Evolutionary conservation across 345 rosid genomes (phyloP), one percentile per base, ranked within the genome.

Genomic region (Punica granatum): DNA sequence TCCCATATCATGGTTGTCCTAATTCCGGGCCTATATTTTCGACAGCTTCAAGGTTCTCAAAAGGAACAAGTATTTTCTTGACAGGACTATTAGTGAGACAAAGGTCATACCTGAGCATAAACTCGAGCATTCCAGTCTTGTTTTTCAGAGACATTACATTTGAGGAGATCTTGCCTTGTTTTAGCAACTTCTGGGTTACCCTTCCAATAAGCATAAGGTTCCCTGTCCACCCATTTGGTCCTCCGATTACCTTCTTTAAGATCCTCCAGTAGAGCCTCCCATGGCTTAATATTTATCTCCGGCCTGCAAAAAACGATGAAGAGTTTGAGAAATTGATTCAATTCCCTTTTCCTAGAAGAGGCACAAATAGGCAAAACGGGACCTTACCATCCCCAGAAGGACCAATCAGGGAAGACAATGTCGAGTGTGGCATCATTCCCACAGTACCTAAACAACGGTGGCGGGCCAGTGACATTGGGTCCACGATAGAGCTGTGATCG

Each of bases 71-170:
- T n/a, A n/a, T n/a, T n/a, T n/a, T n/a, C 9, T 41, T 41, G 44
- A 7, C 2, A 9, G 44, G 14, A 41, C 44, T 9, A n/a, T 39
- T 4, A 63, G n/a, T 16, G n/a, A 26, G 28, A 35, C 37, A 36
- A 64, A 37, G 0, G 13, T 48, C 51, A 5, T 43, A 87, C 96
- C 96, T 90, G 97, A 30, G 68, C 78, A 67, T 74, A 90, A 44
- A 93, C 63, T 60, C 94, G 96, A 76, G 96, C 98, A 70, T 86
- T 87, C 98, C 98, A 93, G 71, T 93, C 98, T 28, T 82, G 82
- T 13, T 75, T 61, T 1, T 81, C 76, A 0, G 97, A 76, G 73
- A 83, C 83, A 70, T 93, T 84, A 73, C 98, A 93, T 59, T 59
- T 93, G 64, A 93, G 69, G 39, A 93, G 93, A 69, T 87, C 90